A percentile compares a stretch with the other conserved stretches of the same genome.
Evolutionary conservation across 2,329 filamentous ascomycete genomes (phyloP).

Genomic region (Alternaria incomplexa): DNA sequence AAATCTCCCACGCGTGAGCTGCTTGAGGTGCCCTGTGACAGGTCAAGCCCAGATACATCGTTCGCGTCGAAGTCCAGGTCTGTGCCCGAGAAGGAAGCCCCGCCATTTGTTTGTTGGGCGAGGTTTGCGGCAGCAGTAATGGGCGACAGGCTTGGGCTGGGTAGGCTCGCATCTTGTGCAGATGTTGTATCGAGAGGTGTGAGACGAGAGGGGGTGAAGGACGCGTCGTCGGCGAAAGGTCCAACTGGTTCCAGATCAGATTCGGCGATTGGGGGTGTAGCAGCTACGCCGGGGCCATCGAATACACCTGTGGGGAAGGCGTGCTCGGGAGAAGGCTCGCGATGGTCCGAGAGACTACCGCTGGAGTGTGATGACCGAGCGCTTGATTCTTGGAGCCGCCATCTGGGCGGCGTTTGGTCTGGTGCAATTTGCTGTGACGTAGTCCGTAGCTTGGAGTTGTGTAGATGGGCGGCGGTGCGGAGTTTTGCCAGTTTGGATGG

Average conservation of each 20-base stretch:
- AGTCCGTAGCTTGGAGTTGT: conserved; percentile 24
- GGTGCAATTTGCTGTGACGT: conserved; percentile 24
- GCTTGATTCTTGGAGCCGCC: conserved; percentile 35
- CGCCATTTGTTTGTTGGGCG: conserved; percentile 45
- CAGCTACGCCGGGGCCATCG: conserved; percentile 62
- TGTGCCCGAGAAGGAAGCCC: conserved; percentile 29
- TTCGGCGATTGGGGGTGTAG: conserved; percentile 78
- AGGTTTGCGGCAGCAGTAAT: conserved; percentile 77
- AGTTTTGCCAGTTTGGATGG: conserved; percentile 29
- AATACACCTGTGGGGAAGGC: conserved; percentile 35
- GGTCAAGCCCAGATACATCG: conserved; percentile 47
- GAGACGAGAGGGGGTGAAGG: conserved; percentile 43
- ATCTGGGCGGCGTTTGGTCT: conserved; percentile 21
- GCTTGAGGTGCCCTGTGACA: conserved; percentile 29
- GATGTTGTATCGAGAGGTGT: conserved; percentile 70
- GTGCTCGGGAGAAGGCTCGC: conserved; percentile 24
- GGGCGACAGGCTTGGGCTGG: conserved; percentile 92
- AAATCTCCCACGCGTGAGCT: conserved; percentile 19
- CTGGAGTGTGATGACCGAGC: conserved; percentile 30
- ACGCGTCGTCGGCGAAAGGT: conserved; percentile 48
- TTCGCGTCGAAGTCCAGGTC: conserved; percentile 42
- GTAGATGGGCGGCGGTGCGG: conserved; percentile 22
- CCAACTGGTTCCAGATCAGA: conserved; percentile 68
- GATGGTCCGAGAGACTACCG: conserved; percentile 15
- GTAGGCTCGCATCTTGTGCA: conserved; percentile 87